These are phyloP conservation scores for Ophryocystis elektroscirrha DNA, from an alignment of 169 alveolate genomes.

Conservation along the genomic window DNA sequence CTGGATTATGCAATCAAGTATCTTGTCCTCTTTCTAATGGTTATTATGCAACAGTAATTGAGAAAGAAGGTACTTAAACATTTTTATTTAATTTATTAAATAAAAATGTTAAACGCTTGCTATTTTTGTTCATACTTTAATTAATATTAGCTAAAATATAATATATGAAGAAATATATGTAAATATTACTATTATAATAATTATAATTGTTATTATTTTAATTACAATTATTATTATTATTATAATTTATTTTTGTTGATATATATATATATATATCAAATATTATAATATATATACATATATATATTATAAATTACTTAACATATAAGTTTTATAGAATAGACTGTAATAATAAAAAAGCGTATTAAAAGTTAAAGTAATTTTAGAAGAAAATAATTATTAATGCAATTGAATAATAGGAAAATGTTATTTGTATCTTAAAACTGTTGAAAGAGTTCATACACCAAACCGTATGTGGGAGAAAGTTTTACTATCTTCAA, in stretches of 20 bases:
- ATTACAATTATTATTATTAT: not conserved
- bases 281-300: not conserved
- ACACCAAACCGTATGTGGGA: slow-evolving; percentile 90
- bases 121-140: too few relatives aligned
- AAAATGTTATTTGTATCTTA: slow-evolving; percentile 72
- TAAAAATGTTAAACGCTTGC: too few relatives aligned
- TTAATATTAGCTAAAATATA: too few relatives aligned
- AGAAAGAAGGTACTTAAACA: slow-evolving; percentile 42
- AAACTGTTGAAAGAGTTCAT: slow-evolving; percentile 92
- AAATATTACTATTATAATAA: not conserved
- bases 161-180: slow-evolving; percentile 4
- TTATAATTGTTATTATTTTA: not conserved
- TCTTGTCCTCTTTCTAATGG: slow-evolving; percentile 95
- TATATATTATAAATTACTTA: too few relatives aligned
- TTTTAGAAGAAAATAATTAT: too few relatives aligned
- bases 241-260: not conserved
- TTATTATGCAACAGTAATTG: slow-evolving; percentile 82
- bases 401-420: slow-evolving; percentile 45
- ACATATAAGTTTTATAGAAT: too few relatives aligned
- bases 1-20: slow-evolving; percentile 88
- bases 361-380: too few relatives aligned
- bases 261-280: not conserved
- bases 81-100: too few relatives aligned
- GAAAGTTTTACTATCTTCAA: slow-evolving; percentile 63
- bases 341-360: too few relatives aligned